Percentiles rank a stretch among this genome's conserved stretches.
Evolutionary conservation across 192 early-diverging fungal species (phyloP).

Genomic region (Backusella sp.): DNA sequence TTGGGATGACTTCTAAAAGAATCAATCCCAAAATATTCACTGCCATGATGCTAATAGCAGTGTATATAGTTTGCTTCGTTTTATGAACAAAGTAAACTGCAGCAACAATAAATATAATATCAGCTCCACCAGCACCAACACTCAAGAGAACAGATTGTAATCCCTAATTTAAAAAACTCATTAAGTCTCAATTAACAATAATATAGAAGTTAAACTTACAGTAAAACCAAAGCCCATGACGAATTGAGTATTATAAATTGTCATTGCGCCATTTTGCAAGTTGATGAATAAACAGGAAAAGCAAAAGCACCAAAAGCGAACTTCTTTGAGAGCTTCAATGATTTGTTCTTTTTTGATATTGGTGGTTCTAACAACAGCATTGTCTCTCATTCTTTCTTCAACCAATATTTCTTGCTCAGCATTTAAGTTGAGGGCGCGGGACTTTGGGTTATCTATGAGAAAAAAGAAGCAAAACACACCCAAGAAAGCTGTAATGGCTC

Average conservation of each 20-base stretch:
- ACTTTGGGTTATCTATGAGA: constrained; percentile 34
- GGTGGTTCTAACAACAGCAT: constrained; percentile 23
- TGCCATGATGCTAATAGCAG: constrained; percentile 9
- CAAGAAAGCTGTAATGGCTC: constrained; percentile 11
- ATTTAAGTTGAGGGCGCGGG: constrained; percentile 13
- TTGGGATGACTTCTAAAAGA: constrained; percentile 17
- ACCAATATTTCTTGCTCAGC: constrained; percentile 27
- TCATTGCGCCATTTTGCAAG: constrained; percentile 33
- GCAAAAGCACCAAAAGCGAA: constrained; percentile 22
- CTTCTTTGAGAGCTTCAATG: constrained; percentile 23
- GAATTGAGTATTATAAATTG: constrained; percentile 25
- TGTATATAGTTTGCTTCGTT: constrained; percentile 21
- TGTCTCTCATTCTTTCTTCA: constrained; percentile 31
- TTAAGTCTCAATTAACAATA: background rate
- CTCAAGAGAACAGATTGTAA: constrained; percentile 20
- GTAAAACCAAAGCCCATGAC: constrained; percentile 22
- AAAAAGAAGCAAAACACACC: constrained; percentile 32
- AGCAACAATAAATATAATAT: constrained; percentile 17
- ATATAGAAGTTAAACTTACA: constrained; percentile 9
- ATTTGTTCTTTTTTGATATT: constrained; percentile 24
- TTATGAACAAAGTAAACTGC: constrained; percentile 6
- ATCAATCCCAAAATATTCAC: constrained; percentile 26
- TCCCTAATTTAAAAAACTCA: constrained; percentile 12
- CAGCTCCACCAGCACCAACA: constrained; percentile 14
- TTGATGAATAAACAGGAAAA: constrained; percentile 16